Percentiles rank a stretch among this genome's conserved stretches.
Conservation (phyloP, 2,329 filamentous ascomycete species). For the Claviceps cyperi region DNA sequence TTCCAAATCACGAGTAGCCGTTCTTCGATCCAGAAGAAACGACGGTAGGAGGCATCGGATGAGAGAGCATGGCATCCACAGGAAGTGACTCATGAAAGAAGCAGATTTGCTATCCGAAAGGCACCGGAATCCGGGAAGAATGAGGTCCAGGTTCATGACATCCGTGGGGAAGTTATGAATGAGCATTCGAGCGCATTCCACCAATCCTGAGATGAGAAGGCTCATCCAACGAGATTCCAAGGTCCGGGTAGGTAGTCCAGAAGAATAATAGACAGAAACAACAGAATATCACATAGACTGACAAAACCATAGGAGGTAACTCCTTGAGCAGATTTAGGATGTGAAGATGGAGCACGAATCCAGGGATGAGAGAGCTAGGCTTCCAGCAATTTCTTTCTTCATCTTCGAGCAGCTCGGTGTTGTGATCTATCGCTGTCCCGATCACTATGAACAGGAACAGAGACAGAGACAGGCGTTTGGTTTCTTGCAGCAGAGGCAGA, state of each 20-base stretch:
- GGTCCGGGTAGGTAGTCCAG: conserved; percentile 13
- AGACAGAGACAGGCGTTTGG: conserved; percentile 19
- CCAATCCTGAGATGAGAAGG: conserved; percentile 12
- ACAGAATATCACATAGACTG: conserved; percentile 14
- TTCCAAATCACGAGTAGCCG: conserved; percentile 1
- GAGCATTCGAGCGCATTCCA: conserved; percentile 9
- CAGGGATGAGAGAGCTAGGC: conserved; percentile 3
- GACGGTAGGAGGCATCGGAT: conserved; percentile 10
- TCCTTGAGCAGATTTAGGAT: background rate
- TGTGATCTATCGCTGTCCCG: conserved; percentile 28
- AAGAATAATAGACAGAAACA: conserved; percentile 12
- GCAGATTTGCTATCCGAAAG: conserved; percentile 17
- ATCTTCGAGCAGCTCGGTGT: conserved; percentile 25
- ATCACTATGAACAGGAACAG: conserved; percentile 19
- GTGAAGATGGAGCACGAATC: background rate
- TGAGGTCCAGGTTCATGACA: conserved; percentile 9
- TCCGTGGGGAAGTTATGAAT: conserved; percentile 11
- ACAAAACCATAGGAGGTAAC: background rate
- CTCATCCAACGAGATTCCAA: conserved; percentile 11
- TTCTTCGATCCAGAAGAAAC: conserved; percentile 6
- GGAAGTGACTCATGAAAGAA: conserved; percentile 11
- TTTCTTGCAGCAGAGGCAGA: conserved; percentile 23
- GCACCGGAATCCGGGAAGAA: conserved; percentile 12
- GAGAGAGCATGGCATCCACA: conserved; percentile 16
- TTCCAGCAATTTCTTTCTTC: conserved; percentile 1